These are phyloP conservation scores for Royoungia palumana DNA, from an alignment of 768 basidiomycete species.

Conservation along the genomic window DNA sequence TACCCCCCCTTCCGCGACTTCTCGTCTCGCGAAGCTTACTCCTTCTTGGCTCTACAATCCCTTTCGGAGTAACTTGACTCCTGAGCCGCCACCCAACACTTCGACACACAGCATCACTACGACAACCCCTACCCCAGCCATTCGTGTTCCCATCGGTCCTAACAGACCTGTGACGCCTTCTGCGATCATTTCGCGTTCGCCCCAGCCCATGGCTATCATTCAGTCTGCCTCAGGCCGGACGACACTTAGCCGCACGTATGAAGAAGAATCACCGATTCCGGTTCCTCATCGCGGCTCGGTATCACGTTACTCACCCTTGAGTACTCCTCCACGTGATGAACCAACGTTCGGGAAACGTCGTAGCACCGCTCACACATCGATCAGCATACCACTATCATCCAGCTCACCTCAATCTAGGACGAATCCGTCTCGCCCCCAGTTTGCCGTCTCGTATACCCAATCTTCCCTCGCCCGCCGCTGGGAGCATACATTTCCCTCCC, in stretches of 20 bases:
- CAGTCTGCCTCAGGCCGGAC: constrained; percentile 41
- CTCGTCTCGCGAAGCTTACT: constrained; percentile 55
- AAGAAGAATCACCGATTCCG: constrained; percentile 50
- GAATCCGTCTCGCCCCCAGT: constrained; percentile 67
- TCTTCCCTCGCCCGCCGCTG: constrained; percentile 81
- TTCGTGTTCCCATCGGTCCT: constrained; percentile 31
- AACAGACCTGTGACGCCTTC: constrained; percentile 29
- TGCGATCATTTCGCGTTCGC: constrained; percentile 35
- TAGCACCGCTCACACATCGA: constrained; percentile 38
- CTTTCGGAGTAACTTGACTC: constrained; percentile 56
- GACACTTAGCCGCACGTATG: constrained; percentile 49
- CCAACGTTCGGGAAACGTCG: constrained; percentile 49
- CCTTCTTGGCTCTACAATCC: constrained; percentile 80
- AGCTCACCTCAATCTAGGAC: constrained; percentile 43
- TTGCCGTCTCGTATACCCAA: constrained; percentile 57
- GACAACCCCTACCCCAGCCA: constrained; percentile 21
- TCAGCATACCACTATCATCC: constrained; percentile 44
- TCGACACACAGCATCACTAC: constrained; percentile 39
- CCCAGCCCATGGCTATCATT: constrained; percentile 40
- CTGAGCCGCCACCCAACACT: constrained; percentile 51
- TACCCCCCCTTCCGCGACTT: constrained; percentile 28
- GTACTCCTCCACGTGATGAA: constrained; percentile 72
- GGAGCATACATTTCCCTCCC: constrained; percentile 80
- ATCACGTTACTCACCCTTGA: constrained; percentile 59
- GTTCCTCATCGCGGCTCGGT: constrained; percentile 46